A percentile compares a stretch with the other conserved stretches of the same genome.
Evolutionary conservation across 495 filamentous ascomycete genomes (phyloP).

Genomic region (Terfezia boudieri): DNA sequence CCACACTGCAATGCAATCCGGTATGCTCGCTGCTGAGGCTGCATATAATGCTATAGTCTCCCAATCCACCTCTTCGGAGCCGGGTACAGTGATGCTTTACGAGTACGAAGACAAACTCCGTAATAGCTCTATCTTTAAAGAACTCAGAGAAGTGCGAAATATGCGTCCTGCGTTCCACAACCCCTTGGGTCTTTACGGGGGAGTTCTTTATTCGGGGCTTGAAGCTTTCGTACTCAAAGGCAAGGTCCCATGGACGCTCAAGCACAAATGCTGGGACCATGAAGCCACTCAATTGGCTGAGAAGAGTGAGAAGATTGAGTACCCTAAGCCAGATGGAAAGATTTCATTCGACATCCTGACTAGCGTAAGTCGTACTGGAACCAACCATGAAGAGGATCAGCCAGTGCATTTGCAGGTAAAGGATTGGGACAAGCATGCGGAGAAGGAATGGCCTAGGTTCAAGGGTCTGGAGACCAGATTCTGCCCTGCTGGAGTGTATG

Average conservation of each 20-base stretch:
- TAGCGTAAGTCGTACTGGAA: slow-evolving; percentile 77
- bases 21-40: slow-evolving; percentile 89
- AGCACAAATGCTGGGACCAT: slow-evolving; percentile 35
- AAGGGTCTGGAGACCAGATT: slow-evolving; percentile 95
- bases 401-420: slow-evolving; percentile 48
- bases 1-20: slow-evolving; percentile 90
- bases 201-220: slow-evolving; percentile 77
- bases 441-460: slow-evolving; percentile 62
- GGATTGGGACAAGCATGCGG: slow-evolving; percentile 61
- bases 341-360: slow-evolving; percentile 92
- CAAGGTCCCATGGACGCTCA: slow-evolving; percentile 52
- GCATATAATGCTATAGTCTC: slow-evolving; percentile 50
- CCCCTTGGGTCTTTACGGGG: slow-evolving; percentile 65
- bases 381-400: slow-evolving; percentile 98
- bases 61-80: slow-evolving; percentile 18
- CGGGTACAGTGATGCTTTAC: slow-evolving; percentile 68
- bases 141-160: slow-evolving; percentile 87
- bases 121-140: slow-evolving; percentile 72
- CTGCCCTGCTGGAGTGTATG: slow-evolving; percentile 96
- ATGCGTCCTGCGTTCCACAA: slow-evolving; percentile 87
- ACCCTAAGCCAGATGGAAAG: slow-evolving; percentile 83
- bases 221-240: slow-evolving; percentile 70
- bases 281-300: slow-evolving; percentile 63
- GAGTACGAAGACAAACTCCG: slow-evolving; percentile 87
- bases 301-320: slow-evolving; percentile 59